These are phyloP conservation scores for Neurospora sp. DNA, from an alignment of 495 filamentous ascomycete genomes.

Conservation along the genomic window DNA sequence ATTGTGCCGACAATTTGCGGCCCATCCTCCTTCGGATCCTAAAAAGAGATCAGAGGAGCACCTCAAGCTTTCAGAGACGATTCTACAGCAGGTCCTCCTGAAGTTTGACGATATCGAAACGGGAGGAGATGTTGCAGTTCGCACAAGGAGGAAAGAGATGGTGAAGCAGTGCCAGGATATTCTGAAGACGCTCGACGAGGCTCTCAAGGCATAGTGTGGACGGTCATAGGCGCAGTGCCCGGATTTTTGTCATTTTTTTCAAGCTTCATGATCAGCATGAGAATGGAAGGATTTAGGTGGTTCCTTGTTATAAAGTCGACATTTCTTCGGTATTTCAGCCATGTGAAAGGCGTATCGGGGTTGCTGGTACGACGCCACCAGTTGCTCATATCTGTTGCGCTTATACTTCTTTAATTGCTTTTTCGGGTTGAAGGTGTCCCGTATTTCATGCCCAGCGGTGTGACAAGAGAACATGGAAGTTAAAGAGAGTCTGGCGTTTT, in stretches of 20 bases:
- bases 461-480: neutral
- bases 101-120: conserved; percentile 81
- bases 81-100: conserved; percentile 71
- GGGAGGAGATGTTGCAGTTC: conserved; percentile 51
- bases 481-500: neutral
- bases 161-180: conserved; percentile 63
- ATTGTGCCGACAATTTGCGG: conserved; percentile 52
- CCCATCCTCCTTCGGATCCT: conserved; percentile 55
- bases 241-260: neutral
- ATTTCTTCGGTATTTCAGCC: neutral
- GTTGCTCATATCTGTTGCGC: neutral
- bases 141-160: conserved; percentile 60
- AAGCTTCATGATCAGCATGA: neutral
- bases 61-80: conserved; percentile 69
- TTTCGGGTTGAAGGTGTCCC: neutral
- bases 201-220: conserved; percentile 5
- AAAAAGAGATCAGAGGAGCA: conserved; percentile 70
- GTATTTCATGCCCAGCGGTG: neutral
- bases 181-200: conserved; percentile 53
- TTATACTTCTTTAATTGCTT: neutral
- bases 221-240: neutral
- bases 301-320: neutral
- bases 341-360: neutral
- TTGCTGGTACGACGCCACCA: neutral
- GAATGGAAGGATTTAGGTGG: neutral